Percentiles rank a stretch among this genome's conserved stretches.
Evolutionary conservation across 768 basidiomycete genomes (phyloP).

Genomic region (Mycena chlorophos): DNA sequence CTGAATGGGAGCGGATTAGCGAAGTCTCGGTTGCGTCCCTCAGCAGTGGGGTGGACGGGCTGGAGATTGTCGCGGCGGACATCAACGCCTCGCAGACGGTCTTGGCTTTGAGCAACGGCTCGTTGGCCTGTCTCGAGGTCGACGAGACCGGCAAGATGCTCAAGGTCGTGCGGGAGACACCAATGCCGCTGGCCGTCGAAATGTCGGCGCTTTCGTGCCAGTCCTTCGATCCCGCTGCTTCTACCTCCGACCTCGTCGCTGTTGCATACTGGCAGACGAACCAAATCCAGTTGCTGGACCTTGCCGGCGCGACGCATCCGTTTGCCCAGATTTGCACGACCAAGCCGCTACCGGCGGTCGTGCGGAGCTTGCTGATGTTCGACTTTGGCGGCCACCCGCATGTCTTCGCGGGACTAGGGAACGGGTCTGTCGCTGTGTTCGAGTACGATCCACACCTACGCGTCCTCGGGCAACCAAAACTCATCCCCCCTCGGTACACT

Average conservation of each 20-base stretch:
- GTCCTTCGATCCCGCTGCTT: conserved; percentile 49
- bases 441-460: conserved; percentile 45
- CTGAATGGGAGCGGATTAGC: conserved; percentile 40
- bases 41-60: conserved; percentile 10
- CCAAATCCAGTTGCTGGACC: conserved; percentile 54
- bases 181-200: conserved; percentile 35
- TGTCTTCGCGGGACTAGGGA: conserved; percentile 70
- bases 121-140: conserved; percentile 52
- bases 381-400: conserved; percentile 60
- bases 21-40: conserved; percentile 38
- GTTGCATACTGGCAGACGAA: conserved; percentile 81
- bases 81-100: conserved; percentile 69
- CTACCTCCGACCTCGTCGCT: conserved; percentile 49
- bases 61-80: conserved; percentile 66
- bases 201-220: conserved; percentile 72
- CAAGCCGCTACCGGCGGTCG: conserved; percentile 40
- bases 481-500: conserved; percentile 63
- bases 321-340: conserved; percentile 38
- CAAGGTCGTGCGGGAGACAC: conserved; percentile 14
- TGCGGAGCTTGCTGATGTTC: conserved; percentile 51
- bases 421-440: conserved; percentile 70
- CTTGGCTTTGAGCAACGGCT: conserved; percentile 57
- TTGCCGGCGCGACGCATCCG: conserved; percentile 17
- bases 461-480: conserved; percentile 46
- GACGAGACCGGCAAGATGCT: conserved; percentile 35